Evolutionary conservation across 495 filamentous ascomycete genomes (phyloP).

Genomic region (Chaetomium cochliodes): DNA sequence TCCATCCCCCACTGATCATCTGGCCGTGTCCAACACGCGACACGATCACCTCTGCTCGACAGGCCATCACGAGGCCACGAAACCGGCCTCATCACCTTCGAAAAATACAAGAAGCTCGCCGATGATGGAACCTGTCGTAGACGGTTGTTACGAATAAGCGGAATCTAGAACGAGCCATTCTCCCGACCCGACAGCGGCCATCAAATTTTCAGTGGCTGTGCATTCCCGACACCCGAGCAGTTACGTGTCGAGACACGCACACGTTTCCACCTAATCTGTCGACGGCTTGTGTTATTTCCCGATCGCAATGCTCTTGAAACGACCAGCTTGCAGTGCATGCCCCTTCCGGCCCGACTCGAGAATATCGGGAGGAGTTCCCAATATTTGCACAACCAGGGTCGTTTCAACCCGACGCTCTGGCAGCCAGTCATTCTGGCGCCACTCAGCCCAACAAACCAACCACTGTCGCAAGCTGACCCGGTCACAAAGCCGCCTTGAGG

Average conservation of each 20-base stretch:
- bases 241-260: not conserved
- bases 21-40: not conserved
- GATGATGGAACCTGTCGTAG: not conserved
- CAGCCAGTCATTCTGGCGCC: slow-evolving; percentile 10
- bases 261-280: not conserved
- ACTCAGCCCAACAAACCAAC: slow-evolving; percentile 8
- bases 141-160: not conserved
- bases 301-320: slow-evolving; percentile 2
- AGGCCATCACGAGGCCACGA: not conserved
- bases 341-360: not conserved
- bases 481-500: not conserved
- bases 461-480: not conserved
- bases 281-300: not conserved
- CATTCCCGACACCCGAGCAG: not conserved
- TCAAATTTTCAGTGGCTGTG: not conserved
- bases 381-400: not conserved
- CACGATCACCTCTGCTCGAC: slow-evolving; percentile 4
- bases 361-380: not conserved
- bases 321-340: not conserved
- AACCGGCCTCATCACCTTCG: not conserved
- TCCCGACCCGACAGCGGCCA: not conserved
- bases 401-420: slow-evolving; percentile 11
- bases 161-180: not conserved
- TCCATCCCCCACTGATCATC: not conserved
- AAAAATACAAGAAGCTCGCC: not conserved